Conservation (phyloP, 2,329 filamentous ascomycete genomes). For the Cadophora luteo-olivacea region DNA sequence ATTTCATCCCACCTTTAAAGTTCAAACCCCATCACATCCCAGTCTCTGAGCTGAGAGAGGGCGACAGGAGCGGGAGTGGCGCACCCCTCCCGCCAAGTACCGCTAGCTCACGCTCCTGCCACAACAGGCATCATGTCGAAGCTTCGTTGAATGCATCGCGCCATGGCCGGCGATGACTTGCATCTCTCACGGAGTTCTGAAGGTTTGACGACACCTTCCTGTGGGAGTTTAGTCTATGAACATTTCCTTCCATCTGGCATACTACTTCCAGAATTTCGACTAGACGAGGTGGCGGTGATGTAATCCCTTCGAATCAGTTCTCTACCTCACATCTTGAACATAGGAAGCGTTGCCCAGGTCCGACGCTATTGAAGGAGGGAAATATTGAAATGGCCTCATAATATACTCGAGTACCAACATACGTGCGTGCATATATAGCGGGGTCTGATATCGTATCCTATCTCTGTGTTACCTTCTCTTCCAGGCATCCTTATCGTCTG, state of each 20-base stretch:
- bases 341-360: too few species aligned
- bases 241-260: too few species aligned
- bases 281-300: too few species aligned
- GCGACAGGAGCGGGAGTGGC: not conserved
- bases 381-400: not conserved
- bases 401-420: not conserved
- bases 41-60: not conserved
- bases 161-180: not conserved
- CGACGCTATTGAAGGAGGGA: too few species aligned
- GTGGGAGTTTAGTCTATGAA: not conserved
- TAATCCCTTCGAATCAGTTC: too few species aligned
- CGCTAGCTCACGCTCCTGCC: slow-evolving; percentile 10
- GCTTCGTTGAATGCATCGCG: slow-evolving; percentile 13
- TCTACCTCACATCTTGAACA: too few species aligned
- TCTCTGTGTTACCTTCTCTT: slow-evolving; percentile 3
- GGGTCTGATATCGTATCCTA: not conserved
- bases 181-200: too few species aligned
- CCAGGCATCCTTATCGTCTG: not conserved
- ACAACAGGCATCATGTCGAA: slow-evolving; percentile 19
- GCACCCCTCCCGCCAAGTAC: not conserved
- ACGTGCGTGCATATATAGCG: not conserved
- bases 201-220: not conserved
- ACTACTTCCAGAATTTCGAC: too few species aligned
- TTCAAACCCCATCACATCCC: not conserved
- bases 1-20: not conserved